phyloP scores from a whole-genome alignment of 305 asterid genomes.

The Fraxinus xanthoxyloides region DNA sequence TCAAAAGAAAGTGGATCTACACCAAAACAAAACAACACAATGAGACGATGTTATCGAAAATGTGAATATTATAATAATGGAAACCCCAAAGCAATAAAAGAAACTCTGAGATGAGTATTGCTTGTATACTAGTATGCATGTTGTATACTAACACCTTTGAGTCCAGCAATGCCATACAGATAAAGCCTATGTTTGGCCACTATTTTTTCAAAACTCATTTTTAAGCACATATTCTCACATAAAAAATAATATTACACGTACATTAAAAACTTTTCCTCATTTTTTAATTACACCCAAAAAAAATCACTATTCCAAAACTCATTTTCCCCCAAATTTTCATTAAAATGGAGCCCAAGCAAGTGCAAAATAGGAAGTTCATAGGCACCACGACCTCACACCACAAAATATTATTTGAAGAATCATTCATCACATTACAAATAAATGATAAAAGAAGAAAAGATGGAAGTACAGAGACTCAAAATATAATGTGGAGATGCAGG shows the following conservation, averaged over 20 bases:
- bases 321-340: too few species aligned
- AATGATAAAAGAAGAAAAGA: neutral
- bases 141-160: neutral
- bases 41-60: conserved; percentile 9
- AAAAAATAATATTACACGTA: too few species aligned
- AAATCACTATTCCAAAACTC: too few species aligned
- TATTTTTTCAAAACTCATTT: neutral
- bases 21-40: conserved; percentile 27
- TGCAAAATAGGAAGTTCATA: neutral
- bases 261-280: too few species aligned
- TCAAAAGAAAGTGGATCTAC: conserved; percentile 71
- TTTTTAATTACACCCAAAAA: too few species aligned
- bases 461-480: neutral
- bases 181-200: neutral
- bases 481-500: neutral
- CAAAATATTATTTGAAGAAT: neutral
- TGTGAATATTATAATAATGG: neutral
- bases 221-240: neutral
- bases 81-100: neutral
- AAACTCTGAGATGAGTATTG: neutral
- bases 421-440: neutral
- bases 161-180: neutral
- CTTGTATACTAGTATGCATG: neutral
- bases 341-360: too few species aligned
- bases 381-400: neutral